Conservation (phyloP, 2,329 filamentous ascomycete genomes). For the Chrysosporium keratinophilum region DNA sequence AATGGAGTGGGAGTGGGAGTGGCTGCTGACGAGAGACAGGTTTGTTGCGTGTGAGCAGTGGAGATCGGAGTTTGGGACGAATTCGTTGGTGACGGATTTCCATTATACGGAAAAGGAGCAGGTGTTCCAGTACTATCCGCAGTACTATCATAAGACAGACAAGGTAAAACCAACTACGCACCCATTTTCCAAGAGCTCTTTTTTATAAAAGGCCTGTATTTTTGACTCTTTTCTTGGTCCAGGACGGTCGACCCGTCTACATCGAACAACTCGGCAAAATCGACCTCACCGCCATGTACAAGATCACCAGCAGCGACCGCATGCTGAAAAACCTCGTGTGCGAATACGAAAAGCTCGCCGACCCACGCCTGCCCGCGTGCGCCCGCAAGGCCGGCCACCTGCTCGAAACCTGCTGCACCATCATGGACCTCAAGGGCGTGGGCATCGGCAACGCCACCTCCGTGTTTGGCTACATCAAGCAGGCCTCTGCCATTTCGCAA, state of each 20-base stretch:
- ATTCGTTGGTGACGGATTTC: conserved; percentile 69
- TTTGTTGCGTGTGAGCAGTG: conserved; percentile 85
- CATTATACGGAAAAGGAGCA: conserved; percentile 76
- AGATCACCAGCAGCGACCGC: conserved; percentile 82
- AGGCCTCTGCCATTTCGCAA: conserved; percentile 81
- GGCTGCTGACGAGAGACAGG: conserved; percentile 43
- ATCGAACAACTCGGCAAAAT: conserved; percentile 94
- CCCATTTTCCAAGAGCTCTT: neutral
- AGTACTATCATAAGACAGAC: conserved; percentile 87
- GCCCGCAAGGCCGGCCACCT: conserved; percentile 82
- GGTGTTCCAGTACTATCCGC: conserved; percentile 85
- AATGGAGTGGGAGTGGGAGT: neutral
- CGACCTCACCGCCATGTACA: conserved; percentile 78
- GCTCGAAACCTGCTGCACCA: conserved; percentile 94
- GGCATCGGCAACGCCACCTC: conserved; percentile 68
- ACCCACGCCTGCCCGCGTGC: conserved; percentile 88
- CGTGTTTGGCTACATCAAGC: conserved; percentile 79
- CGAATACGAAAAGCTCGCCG: conserved; percentile 93
- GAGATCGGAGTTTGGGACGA: conserved; percentile 76
- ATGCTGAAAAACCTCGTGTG: conserved; percentile 95
- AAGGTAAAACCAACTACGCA: conserved; percentile 43
- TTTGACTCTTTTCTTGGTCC: neutral
- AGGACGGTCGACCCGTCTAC: conserved; percentile 95
- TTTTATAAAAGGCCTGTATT: neutral
- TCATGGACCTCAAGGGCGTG: conserved; percentile 96